phyloP scores from a whole-genome alignment of 2,329 filamentous ascomycete species.

The Harringtonia aguacate region DNA sequence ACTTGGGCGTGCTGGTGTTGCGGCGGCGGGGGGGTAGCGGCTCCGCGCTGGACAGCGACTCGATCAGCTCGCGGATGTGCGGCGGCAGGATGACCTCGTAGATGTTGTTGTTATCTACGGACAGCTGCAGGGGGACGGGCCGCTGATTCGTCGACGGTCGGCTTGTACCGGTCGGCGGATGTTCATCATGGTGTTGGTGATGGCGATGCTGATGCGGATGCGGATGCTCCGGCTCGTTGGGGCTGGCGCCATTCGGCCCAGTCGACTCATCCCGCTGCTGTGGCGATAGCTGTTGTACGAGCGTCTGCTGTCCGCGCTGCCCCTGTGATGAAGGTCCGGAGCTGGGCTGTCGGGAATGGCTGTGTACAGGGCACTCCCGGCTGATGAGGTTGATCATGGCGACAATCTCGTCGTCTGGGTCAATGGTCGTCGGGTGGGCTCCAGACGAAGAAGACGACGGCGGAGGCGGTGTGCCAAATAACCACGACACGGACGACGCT shows the following conservation, averaged over 20 bases:
- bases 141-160: too few species aligned
- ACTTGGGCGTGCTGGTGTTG: slow-evolving; percentile 1
- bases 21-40: background rate
- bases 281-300: background rate
- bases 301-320: background rate
- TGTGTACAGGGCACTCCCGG: slow-evolving; percentile 4
- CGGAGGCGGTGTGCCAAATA: background rate
- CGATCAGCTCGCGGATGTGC: slow-evolving; percentile 8
- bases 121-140: too few species aligned
- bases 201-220: background rate
- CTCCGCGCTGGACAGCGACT: slow-evolving; percentile 1
- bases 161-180: too few species aligned
- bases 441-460: background rate
- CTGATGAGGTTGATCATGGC: slow-evolving; percentile 9
- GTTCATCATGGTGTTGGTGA: too few species aligned
- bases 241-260: too few species aligned
- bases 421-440: background rate
- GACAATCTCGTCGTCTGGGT: slow-evolving; percentile 8
- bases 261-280: background rate
- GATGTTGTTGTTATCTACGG: background rate
- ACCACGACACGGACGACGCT: background rate
- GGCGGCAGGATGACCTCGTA: slow-evolving; percentile 10
- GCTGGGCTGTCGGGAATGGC: background rate
- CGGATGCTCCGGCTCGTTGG: too few species aligned
- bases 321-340: too few species aligned